Conservation (phyloP, 1,284 basidiomycete species). For the Cerrena zonata region DNA sequence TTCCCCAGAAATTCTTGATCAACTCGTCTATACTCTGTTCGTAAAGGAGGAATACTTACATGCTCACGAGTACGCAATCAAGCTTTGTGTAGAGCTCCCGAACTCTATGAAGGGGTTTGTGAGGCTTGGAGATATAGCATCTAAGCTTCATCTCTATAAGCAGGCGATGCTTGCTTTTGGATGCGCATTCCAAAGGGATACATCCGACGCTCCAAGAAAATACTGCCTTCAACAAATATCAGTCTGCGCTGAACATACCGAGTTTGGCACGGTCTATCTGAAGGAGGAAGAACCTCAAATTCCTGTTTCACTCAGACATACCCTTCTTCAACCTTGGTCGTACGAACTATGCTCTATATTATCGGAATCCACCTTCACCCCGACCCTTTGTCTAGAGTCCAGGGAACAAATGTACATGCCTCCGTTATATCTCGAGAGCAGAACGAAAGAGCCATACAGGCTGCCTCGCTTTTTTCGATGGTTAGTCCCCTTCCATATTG, state of each 20-base stretch:
- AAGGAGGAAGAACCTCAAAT: constrained; percentile 37
- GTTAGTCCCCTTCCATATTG: constrained; percentile 53
- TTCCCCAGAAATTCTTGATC: constrained; percentile 40
- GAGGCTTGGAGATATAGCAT: constrained; percentile 43
- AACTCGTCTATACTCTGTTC: constrained; percentile 43
- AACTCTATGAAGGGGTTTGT: constrained; percentile 44
- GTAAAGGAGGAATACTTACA: constrained; percentile 31
- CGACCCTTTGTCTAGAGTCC: constrained; percentile 37
- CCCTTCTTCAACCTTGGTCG: constrained; percentile 41
- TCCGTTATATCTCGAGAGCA: background rate
- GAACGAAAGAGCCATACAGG: constrained; percentile 21
- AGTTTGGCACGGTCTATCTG: constrained; percentile 46
- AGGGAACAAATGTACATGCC: constrained; percentile 40
- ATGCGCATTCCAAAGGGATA: constrained; percentile 38
- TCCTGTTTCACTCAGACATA: constrained; percentile 24
- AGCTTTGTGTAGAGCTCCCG: constrained; percentile 29
- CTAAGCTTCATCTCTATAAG: constrained; percentile 33
- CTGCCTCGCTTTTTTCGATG: constrained; percentile 57
- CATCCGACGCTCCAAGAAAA: constrained; percentile 36
- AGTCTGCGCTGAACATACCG: constrained; percentile 40
- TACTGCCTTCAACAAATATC: constrained; percentile 44
- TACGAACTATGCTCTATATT: constrained; percentile 30
- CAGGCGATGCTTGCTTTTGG: constrained; percentile 53
- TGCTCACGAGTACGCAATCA: constrained; percentile 30
- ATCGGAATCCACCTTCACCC: constrained; percentile 23